Conservation (phyloP, 352 stramenopile species). For the Albugo laibachii region DNA sequence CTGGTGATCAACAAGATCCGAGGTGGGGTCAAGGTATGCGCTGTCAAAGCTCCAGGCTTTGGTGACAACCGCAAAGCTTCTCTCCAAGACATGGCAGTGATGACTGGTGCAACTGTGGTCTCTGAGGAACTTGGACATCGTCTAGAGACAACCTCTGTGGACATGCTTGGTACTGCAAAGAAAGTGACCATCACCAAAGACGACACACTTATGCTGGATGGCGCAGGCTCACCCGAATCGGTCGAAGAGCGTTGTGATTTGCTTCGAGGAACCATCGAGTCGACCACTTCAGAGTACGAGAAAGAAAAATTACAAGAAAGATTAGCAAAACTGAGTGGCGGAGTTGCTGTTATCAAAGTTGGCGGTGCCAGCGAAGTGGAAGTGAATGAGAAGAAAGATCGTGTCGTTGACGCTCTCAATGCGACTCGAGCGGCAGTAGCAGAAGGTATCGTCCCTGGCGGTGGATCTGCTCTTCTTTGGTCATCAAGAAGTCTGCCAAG, state of each 20-base stretch:
- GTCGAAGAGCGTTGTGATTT: slow-evolving; percentile 95
- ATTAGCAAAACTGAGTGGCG: slow-evolving; percentile 96
- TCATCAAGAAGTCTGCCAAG: slow-evolving; percentile 83
- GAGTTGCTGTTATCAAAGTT: slow-evolving; percentile 99
- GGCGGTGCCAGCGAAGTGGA: slow-evolving; percentile 97
- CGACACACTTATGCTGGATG: slow-evolving; percentile 97
- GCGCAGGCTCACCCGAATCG: slow-evolving; percentile 77
- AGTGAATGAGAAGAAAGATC: slow-evolving; percentile 99
- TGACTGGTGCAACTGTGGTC: slow-evolving; percentile 96
- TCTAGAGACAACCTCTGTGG: slow-evolving; percentile 89
- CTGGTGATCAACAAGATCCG: slow-evolving; percentile 99
- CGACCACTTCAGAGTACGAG: slow-evolving; percentile 97
- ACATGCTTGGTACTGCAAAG: slow-evolving; percentile 91
- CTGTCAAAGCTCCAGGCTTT: slow-evolving; percentile 99
- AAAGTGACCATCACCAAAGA: slow-evolving; percentile 97
- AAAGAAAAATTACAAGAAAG: slow-evolving; percentile 99
- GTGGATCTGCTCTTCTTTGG: slow-evolving; percentile 95
- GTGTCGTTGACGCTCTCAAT: slow-evolving; percentile 99
- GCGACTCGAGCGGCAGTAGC: slow-evolving; percentile 96
- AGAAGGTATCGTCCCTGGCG: slow-evolving; percentile 97
- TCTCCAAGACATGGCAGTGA: slow-evolving; percentile 97
- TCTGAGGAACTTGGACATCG: slow-evolving; percentile 98
- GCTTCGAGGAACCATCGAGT: slow-evolving; percentile 89
- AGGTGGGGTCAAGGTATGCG: slow-evolving; percentile 97
- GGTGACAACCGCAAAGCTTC: slow-evolving; percentile 99